Evolutionary conservation across 345 rosid genomes (phyloP).

Genomic region (Brassica rapa): DNA sequence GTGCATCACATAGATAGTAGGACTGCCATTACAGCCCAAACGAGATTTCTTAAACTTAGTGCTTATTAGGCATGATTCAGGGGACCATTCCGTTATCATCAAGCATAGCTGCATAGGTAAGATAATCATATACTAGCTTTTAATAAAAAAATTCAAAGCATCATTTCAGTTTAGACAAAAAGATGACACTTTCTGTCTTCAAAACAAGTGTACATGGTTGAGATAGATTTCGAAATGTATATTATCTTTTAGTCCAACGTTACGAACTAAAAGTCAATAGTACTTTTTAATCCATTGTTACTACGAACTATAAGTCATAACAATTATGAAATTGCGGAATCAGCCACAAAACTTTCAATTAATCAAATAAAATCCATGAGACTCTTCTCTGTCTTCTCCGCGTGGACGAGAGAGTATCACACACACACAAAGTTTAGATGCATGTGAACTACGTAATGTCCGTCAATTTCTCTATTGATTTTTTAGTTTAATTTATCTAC

Average conservation of each 20-base stretch:
- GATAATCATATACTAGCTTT: neutral
- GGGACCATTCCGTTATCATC: conserved; percentile 27
- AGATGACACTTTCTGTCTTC: neutral
- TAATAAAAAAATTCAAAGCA: neutral
- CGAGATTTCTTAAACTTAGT: conserved; percentile 25
- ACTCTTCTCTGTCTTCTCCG: conserved; percentile 28
- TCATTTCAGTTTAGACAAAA: neutral
- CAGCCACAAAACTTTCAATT: neutral
- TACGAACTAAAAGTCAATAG: neutral
- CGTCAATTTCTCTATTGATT: conserved; percentile 22
- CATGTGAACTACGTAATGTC: conserved; percentile 42
- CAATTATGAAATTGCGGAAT: conserved; percentile 8
- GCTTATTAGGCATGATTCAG: conserved; percentile 21
- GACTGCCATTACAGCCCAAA: conserved; percentile 15
- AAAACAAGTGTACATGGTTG: neutral
- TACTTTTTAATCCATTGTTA: neutral
- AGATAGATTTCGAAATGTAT: neutral
- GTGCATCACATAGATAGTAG: conserved; percentile 20
- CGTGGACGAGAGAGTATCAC: conserved; percentile 27
- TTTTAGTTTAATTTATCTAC: conserved; percentile 24
- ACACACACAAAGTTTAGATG: conserved; percentile 10
- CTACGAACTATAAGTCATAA: neutral
- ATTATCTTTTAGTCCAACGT: neutral
- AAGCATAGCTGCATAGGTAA: conserved; percentile 18
- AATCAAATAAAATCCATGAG: conserved; percentile 13